Percentiles rank a stretch among this genome's conserved stretches.
Evolutionary conservation across 495 filamentous ascomycete genomes (phyloP).

Genomic region (Penicillium nucicola): DNA sequence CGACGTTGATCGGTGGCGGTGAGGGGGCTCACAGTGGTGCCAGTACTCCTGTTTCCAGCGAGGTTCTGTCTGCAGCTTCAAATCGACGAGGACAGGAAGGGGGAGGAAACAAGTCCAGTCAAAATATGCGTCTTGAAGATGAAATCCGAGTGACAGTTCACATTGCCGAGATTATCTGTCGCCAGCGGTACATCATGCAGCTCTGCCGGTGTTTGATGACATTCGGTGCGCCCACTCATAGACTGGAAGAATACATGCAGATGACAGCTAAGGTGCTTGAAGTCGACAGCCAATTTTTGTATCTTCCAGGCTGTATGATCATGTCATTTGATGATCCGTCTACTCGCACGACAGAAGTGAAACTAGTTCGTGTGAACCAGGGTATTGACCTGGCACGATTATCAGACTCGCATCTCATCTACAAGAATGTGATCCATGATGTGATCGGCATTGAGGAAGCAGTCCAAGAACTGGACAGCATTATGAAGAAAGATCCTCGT

Average conservation of each 20-base stretch:
- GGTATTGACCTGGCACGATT: slow-evolving; percentile 81
- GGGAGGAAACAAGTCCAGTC: slow-evolving; percentile 5
- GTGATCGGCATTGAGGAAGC: slow-evolving; percentile 79
- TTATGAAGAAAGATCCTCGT: slow-evolving; percentile 63
- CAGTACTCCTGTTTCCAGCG: slow-evolving; percentile 28
- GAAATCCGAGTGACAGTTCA: slow-evolving; percentile 79
- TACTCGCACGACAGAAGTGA: slow-evolving; percentile 86
- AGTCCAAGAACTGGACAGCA: slow-evolving; percentile 60
- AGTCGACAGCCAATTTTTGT: slow-evolving; percentile 84
- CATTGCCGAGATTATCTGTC: slow-evolving; percentile 75
- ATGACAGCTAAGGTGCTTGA: slow-evolving; percentile 84
- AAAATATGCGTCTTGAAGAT: slow-evolving; percentile 36
- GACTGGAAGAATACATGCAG: slow-evolving; percentile 78
- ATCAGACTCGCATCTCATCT: slow-evolving; percentile 77
- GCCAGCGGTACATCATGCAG: slow-evolving; percentile 80
- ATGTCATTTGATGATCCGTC: slow-evolving; percentile 85
- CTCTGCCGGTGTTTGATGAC: slow-evolving; percentile 81
- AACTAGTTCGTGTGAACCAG: slow-evolving; percentile 70
- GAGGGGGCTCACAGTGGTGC: slow-evolving; percentile 21
- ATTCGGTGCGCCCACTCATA: slow-evolving; percentile 71
- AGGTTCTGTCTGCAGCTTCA: slow-evolving; percentile 27
- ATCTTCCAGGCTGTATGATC: slow-evolving; percentile 90
- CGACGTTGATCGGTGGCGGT: slow-evolving; percentile 19
- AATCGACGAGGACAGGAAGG: slow-evolving; percentile 24
- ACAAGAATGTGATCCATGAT: slow-evolving; percentile 90